Evolutionary conservation across 2,329 filamentous ascomycete genomes (phyloP).

Genomic region (Calcarisporium arbuscula): DNA sequence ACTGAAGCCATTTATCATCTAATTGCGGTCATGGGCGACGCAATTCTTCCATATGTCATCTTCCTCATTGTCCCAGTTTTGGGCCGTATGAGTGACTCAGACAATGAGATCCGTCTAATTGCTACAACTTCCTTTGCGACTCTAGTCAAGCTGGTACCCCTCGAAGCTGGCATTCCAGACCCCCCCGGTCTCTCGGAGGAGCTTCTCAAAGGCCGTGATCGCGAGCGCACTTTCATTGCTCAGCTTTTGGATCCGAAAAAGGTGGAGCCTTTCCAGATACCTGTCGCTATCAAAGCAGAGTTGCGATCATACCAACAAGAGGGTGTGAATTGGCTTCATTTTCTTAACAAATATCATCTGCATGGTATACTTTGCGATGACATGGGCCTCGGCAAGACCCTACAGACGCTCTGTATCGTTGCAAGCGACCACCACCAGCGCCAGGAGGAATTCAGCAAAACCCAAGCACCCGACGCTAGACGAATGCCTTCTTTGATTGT

Average conservation of each 20-base stretch:
- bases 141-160: constrained; percentile 89
- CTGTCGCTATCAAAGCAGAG: constrained; percentile 94
- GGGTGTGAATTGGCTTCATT: constrained; percentile 96
- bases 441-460: constrained; percentile 82
- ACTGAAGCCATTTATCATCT: constrained; percentile 95
- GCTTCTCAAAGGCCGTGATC: constrained; percentile 81
- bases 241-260: constrained; percentile 97
- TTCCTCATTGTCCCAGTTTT: constrained; percentile 97
- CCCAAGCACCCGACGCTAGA: constrained; percentile 68
- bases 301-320: constrained; percentile 97
- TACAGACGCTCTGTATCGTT: constrained; percentile 96
- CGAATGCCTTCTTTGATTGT: constrained; percentile 87
- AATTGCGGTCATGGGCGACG: constrained; percentile 96
- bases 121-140: constrained; percentile 97
- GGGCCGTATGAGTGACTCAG: constrained; percentile 96
- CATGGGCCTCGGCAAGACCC: constrained; percentile 96
- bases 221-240: constrained; percentile 91
- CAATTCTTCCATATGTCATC: constrained; percentile 93
- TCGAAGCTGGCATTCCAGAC: constrained; percentile 95
- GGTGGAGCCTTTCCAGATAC: constrained; percentile 87
- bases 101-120: constrained; percentile 89
- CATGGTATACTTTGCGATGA: constrained; percentile 98
- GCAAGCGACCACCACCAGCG: constrained; percentile 94
- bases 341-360: constrained; percentile 95
- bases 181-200: constrained; percentile 88